Conservation (phyloP, 2,329 filamentous ascomycete species). For the Epichloe typhina region DNA sequence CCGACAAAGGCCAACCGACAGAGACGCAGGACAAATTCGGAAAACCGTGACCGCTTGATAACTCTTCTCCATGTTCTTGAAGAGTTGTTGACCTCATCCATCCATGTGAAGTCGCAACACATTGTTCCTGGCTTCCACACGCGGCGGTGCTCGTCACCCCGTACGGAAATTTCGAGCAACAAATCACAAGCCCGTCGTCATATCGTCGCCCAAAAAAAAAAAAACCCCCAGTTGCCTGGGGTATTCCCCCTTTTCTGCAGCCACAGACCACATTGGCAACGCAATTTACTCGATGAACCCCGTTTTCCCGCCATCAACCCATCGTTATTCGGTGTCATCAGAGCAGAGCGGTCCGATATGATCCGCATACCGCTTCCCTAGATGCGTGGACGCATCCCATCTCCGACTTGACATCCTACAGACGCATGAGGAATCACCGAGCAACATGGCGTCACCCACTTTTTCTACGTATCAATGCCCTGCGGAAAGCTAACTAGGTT, state of each 20-base stretch:
- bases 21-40: background rate
- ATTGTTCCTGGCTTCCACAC: too few relatives aligned
- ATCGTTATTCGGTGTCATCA: background rate
- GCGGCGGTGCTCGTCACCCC: too few relatives aligned
- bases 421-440: background rate
- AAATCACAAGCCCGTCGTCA: background rate
- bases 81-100: background rate
- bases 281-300: background rate
- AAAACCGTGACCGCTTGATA: background rate
- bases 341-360: too few relatives aligned
- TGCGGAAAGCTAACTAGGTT: constrained; percentile 1
- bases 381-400: background rate
- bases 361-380: background rate
- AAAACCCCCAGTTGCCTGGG: too few relatives aligned
- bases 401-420: background rate
- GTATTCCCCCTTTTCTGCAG: too few relatives aligned
- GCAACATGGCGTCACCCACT: background rate
- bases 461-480: background rate
- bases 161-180: background rate
- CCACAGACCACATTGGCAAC: background rate
- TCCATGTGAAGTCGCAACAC: too few relatives aligned
- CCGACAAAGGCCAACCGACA: too few relatives aligned
- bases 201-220: too few relatives aligned
- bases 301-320: background rate
- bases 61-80: background rate